A percentile compares a stretch with the other conserved stretches of the same genome.
Evolutionary conservation across 2,329 filamentous ascomycete genomes (phyloP).

Genomic region (Paracamarosporium sp.): DNA sequence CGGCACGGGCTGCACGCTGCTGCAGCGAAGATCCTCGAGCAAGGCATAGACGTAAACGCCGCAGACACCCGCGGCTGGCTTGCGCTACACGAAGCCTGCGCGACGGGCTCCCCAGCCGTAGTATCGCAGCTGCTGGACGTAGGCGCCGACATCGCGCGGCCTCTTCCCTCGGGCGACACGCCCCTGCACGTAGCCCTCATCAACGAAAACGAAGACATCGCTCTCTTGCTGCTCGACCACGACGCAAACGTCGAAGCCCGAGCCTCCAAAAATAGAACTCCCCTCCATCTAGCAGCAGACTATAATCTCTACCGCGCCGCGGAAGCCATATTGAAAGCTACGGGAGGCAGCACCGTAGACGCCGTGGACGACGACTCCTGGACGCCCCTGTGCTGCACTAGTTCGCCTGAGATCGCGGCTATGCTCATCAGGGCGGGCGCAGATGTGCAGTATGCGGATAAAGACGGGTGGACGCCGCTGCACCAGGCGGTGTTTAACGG

Average conservation of each 20-base stretch:
- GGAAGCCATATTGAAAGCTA: neutral
- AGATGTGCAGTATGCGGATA: slow-evolving; percentile 17
- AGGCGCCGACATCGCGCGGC: slow-evolving; percentile 22
- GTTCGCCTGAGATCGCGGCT: neutral
- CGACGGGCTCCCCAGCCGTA: slow-evolving; percentile 9
- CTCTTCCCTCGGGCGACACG: slow-evolving; percentile 12
- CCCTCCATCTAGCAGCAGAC: slow-evolving; percentile 16
- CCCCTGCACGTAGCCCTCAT: slow-evolving; percentile 26
- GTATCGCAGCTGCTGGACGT: slow-evolving; percentile 21
- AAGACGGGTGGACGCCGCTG: slow-evolving; percentile 21
- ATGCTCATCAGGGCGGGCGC: slow-evolving; percentile 17
- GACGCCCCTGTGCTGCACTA: slow-evolving; percentile 20
- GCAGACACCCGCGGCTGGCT: slow-evolving; percentile 17
- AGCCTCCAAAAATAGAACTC: slow-evolving; percentile 12
- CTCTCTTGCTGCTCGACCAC: slow-evolving; percentile 16
- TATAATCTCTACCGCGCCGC: slow-evolving; percentile 6
- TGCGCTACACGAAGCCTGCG: slow-evolving; percentile 24
- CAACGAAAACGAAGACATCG: slow-evolving; percentile 12
- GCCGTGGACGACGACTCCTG: slow-evolving; percentile 16
- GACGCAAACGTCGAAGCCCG: slow-evolving; percentile 4
- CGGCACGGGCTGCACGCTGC: neutral
- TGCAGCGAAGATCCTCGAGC: slow-evolving; percentile 4
- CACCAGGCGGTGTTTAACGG: slow-evolving; percentile 16
- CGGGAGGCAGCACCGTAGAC: neutral
- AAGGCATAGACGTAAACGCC: slow-evolving; percentile 13